phyloP scores from a whole-genome alignment of 2,329 filamentous ascomycete genomes.

The Diaporthe capsici region DNA sequence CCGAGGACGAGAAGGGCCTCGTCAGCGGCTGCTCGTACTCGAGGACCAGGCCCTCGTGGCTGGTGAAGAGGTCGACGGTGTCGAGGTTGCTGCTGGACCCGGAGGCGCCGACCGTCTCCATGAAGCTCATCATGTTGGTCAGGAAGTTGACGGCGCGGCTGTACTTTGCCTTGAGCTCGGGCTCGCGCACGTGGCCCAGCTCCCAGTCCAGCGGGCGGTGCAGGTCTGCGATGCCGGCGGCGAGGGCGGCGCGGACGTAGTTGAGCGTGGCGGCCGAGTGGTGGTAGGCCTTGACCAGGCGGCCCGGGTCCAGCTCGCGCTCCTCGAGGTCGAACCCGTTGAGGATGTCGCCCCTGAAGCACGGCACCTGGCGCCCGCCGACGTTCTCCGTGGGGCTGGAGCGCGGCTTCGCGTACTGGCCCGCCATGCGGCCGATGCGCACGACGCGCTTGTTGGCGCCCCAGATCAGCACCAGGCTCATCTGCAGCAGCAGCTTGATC shows the following conservation, averaged over 20 bases:
- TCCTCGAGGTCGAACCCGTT: slow-evolving; percentile 88
- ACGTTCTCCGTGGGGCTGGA: slow-evolving; percentile 87
- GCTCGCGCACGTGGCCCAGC: slow-evolving; percentile 90
- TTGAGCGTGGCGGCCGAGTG: slow-evolving; percentile 96
- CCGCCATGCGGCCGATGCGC: slow-evolving; percentile 94
- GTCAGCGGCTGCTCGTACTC: slow-evolving; percentile 95
- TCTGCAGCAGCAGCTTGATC: slow-evolving; percentile 95
- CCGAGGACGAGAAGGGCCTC: slow-evolving; percentile 71
- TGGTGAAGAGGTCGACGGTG: slow-evolving; percentile 95
- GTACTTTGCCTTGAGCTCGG: slow-evolving; percentile 88
- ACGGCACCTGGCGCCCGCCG: slow-evolving; percentile 84
- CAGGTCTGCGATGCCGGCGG: slow-evolving; percentile 92
- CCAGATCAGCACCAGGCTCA: slow-evolving; percentile 97
- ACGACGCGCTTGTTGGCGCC: slow-evolving; percentile 86
- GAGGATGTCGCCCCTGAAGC: slow-evolving; percentile 94
- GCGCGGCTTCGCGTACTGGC: slow-evolving; percentile 96
- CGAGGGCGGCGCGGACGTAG: slow-evolving; percentile 86
- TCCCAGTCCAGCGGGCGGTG: slow-evolving; percentile 96
- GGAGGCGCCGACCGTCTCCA: slow-evolving; percentile 92
- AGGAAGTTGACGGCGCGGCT: slow-evolving; percentile 86
- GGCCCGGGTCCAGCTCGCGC: slow-evolving; percentile 83
- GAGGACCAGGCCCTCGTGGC: slow-evolving; percentile 92
- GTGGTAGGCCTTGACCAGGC: slow-evolving; percentile 93
- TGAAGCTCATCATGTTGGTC: slow-evolving; percentile 92
- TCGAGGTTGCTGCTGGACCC: slow-evolving; percentile 82